phyloP scores from a whole-genome alignment of 1,284 basidiomycete genomes.

The Pseudozyma pruni region DNA sequence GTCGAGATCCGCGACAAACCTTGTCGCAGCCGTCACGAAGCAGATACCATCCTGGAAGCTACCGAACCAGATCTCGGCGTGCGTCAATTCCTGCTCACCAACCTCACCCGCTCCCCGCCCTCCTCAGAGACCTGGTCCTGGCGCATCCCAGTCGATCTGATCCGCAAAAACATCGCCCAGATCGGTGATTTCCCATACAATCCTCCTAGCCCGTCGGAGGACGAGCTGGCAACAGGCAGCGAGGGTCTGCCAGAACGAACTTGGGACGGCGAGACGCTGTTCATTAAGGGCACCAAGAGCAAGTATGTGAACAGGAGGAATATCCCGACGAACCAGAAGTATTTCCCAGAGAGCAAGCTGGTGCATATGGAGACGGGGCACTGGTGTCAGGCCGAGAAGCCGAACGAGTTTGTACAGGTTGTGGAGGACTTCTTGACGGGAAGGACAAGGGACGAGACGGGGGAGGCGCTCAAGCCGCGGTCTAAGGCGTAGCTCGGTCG shows the following conservation, averaged over 20 bases:
- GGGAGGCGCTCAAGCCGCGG: constrained; percentile 31
- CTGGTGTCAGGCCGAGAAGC: constrained; percentile 69
- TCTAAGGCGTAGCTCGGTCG: constrained; percentile 6
- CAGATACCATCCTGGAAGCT: constrained; percentile 74
- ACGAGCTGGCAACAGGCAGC: constrained; percentile 65
- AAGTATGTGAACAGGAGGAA: constrained; percentile 80
- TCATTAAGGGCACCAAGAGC: constrained; percentile 77
- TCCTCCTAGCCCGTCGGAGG: constrained; percentile 69
- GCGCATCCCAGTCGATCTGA: constrained; percentile 77
- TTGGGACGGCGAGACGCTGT: constrained; percentile 77
- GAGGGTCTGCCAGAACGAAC: constrained; percentile 33
- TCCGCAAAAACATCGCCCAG: constrained; percentile 74
- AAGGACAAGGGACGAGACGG: constrained; percentile 28
- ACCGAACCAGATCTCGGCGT: constrained; percentile 76
- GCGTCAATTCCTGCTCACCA: constrained; percentile 84
- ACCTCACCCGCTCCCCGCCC: constrained; percentile 72
- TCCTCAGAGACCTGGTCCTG: constrained; percentile 72
- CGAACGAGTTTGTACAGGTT: constrained; percentile 67
- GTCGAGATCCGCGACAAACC: constrained; percentile 74
- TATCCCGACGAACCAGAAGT: constrained; percentile 73
- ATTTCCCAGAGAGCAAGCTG: constrained; percentile 76
- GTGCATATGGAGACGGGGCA: constrained; percentile 68
- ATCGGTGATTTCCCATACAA: constrained; percentile 79
- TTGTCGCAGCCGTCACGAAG: constrained; percentile 75
- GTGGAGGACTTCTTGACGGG: constrained; percentile 63